phyloP scores from a whole-genome alignment of 2,329 filamentous ascomycete genomes.

The Neocatenulostroma microsporum region DNA sequence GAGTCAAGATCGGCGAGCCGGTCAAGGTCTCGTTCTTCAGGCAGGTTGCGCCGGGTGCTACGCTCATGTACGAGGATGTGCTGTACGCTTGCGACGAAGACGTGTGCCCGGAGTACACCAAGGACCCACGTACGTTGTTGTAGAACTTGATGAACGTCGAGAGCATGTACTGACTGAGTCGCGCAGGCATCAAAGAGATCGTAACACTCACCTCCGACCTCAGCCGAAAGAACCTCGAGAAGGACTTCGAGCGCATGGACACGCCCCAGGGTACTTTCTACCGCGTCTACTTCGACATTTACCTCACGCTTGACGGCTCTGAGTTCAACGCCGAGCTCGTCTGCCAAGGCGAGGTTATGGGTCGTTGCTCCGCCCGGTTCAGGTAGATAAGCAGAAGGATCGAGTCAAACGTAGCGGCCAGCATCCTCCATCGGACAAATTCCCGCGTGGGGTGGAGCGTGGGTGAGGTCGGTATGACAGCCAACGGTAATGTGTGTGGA shows the following conservation, averaged over 20 bases:
- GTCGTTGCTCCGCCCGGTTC: constrained; percentile 87
- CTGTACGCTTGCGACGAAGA: constrained; percentile 97
- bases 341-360: constrained; percentile 99
- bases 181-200: constrained; percentile 90
- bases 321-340: constrained; percentile 98
- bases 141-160: background rate
- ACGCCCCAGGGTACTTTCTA: constrained; percentile 96
- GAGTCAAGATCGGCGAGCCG: constrained; percentile 97
- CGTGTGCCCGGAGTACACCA: constrained; percentile 96
- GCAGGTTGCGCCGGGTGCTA: constrained; percentile 92
- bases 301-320: constrained; percentile 89
- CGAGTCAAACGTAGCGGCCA: too few species aligned
- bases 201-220: constrained; percentile 95
- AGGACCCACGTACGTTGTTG: constrained; percentile 82
- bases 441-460: too few species aligned
- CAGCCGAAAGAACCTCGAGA: constrained; percentile 95
- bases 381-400: too few species aligned
- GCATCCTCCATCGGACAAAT: too few species aligned
- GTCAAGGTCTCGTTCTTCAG: constrained; percentile 99
- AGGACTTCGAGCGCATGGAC: constrained; percentile 99
- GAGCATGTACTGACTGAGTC: constrained; percentile 22
- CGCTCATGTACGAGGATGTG: constrained; percentile 98
- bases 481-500: too few species aligned
- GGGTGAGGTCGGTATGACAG: too few species aligned
- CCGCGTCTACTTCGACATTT: constrained; percentile 61